Evolutionary conservation across 768 basidiomycete species (phyloP).

Genomic region (Pleurotus tuber-regium): DNA sequence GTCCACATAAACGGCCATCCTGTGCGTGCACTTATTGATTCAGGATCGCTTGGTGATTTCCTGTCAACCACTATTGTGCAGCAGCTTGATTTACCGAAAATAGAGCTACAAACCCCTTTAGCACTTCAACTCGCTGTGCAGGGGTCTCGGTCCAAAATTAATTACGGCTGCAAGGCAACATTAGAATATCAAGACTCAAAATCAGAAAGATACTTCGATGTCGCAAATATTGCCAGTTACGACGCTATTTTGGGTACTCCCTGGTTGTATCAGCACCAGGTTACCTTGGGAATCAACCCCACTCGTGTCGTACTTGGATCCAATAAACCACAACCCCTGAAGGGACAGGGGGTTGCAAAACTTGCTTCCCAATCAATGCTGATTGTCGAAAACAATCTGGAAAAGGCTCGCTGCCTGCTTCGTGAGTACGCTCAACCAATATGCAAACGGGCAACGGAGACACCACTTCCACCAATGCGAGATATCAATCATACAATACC

Average conservation of each 20-base stretch:
- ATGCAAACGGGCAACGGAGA: constrained; percentile 20
- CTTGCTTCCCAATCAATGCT: constrained; percentile 12
- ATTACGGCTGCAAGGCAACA: constrained; percentile 18
- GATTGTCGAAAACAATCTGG: constrained; percentile 4
- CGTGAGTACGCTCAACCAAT: constrained; percentile 15
- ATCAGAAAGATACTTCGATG: constrained; percentile 28
- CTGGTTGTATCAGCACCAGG: constrained; percentile 28
- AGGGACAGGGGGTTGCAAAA: constrained; percentile 11
- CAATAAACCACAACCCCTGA: constrained; percentile 10
- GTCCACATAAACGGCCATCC: constrained; percentile 28
- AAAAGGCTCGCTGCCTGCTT: constrained; percentile 11
- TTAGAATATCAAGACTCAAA: constrained; percentile 32
- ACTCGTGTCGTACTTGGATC: constrained; percentile 15
- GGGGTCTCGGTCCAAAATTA: constrained; percentile 35
- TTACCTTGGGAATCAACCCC: constrained; percentile 27
- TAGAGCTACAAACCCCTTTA: constrained; percentile 28
- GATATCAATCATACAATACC: constrained; percentile 25
- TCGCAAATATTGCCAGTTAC: constrained; percentile 35
- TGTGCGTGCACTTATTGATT: constrained; percentile 31
- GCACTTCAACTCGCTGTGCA: constrained; percentile 34
- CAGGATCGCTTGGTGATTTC: constrained; percentile 36
- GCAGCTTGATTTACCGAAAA: constrained; percentile 27
- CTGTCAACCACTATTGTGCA: constrained; percentile 31
- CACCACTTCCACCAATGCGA: constrained; percentile 21
- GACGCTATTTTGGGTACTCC: constrained; percentile 35